phyloP scores from a whole-genome alignment of 345 rosid species.

The Dimocarpus longan region DNA sequence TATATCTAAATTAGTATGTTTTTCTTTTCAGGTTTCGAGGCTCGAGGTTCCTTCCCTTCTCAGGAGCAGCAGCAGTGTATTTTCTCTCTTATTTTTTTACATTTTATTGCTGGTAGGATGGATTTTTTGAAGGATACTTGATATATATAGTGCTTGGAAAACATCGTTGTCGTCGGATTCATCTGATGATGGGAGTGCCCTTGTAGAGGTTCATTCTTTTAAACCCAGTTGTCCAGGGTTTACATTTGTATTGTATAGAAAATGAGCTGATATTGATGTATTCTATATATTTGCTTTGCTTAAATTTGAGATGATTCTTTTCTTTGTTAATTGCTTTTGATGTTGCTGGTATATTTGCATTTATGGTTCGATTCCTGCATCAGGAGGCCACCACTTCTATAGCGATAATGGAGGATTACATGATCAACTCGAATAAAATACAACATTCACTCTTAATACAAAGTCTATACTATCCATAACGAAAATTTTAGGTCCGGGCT shows the following conservation, averaged over 20 bases:
- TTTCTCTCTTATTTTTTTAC: background rate
- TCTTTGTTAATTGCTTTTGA: background rate
- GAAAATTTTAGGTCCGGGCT: too few species aligned
- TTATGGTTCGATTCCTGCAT: too few species aligned
- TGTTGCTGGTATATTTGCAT: too few species aligned
- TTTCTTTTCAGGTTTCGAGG: constrained; percentile 13
- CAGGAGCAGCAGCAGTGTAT: constrained; percentile 3
- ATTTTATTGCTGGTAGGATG: too few species aligned
- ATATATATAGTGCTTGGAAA: background rate
- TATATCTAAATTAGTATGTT: background rate
- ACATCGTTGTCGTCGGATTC: constrained; percentile 18
- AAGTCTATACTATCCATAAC: too few species aligned
- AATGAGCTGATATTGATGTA: background rate
- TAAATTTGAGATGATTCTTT: constrained; percentile 1
- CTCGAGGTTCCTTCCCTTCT: background rate
- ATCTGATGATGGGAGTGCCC: background rate
- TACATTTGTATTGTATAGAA: background rate
- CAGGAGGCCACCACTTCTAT: too few species aligned
- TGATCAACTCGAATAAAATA: too few species aligned
- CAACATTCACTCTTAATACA: too few species aligned
- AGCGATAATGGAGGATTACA: too few species aligned
- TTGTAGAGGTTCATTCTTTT: constrained; percentile 32
- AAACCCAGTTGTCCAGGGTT: constrained; percentile 27
- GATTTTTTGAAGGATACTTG: background rate
- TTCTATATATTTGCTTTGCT: background rate